phyloP scores from a whole-genome alignment of 2,329 filamentous ascomycete genomes.

The Claviceps africana region DNA sequence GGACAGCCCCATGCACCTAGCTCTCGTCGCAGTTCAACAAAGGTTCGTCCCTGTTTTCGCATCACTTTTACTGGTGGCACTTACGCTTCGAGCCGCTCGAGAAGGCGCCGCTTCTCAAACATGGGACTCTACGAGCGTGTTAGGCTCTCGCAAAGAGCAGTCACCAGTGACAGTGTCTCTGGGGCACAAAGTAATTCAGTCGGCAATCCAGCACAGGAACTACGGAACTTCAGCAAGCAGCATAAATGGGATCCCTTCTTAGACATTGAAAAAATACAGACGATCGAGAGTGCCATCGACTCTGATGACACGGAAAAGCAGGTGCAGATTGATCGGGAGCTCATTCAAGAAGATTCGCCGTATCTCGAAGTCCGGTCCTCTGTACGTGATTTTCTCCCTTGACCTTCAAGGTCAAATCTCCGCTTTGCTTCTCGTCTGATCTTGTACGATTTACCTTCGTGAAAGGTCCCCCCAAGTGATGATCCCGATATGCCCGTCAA shows the following conservation, averaged over 20 bases:
- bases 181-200: background rate
- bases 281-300: slow-evolving; percentile 31
- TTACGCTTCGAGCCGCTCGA: background rate
- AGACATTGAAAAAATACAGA: slow-evolving; percentile 34
- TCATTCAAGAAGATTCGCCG: slow-evolving; percentile 37
- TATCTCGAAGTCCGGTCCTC: slow-evolving; percentile 15
- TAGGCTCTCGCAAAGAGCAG: background rate
- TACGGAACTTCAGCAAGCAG: slow-evolving; percentile 30
- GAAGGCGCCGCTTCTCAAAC: background rate
- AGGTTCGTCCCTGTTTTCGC: too few relatives aligned
- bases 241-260: slow-evolving; percentile 45
- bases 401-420: too few relatives aligned
- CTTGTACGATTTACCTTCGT: too few relatives aligned
- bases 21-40: too few relatives aligned
- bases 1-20: too few relatives aligned
- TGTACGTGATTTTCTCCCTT: slow-evolving; percentile 7
- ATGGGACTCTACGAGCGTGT: background rate
- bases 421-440: background rate
- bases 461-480: slow-evolving; percentile 24
- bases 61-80: background rate
- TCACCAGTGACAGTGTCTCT: background rate
- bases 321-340: slow-evolving; percentile 28
- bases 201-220: slow-evolving; percentile 6
- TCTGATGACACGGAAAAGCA: slow-evolving; percentile 30
- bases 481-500: slow-evolving; percentile 36